A percentile compares a stretch with the other conserved stretches of the same genome.
phyloP scores from a whole-genome alignment of 2,329 filamentous ascomycete genomes.

The Xylariaceae sp. region DNA sequence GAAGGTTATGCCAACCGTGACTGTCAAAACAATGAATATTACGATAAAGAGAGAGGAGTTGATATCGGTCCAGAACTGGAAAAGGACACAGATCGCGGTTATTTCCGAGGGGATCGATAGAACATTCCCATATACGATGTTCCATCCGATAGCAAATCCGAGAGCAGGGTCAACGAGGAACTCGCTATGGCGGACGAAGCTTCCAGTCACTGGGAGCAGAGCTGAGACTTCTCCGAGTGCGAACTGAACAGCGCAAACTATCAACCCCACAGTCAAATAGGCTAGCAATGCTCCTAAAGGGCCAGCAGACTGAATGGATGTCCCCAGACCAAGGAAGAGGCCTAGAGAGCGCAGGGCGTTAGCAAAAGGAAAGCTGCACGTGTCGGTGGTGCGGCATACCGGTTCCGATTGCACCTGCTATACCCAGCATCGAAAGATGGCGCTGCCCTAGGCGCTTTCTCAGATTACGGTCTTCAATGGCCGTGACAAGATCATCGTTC shows the following conservation, averaged over 20 bases:
- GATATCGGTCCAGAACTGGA: slow-evolving; percentile 61
- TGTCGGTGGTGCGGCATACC: not conserved
- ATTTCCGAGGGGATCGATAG: slow-evolving; percentile 58
- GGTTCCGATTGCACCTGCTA: slow-evolving; percentile 45
- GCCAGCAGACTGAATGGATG: slow-evolving; percentile 48
- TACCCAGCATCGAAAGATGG: slow-evolving; percentile 60
- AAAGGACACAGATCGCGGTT: slow-evolving; percentile 58
- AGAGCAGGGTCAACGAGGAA: slow-evolving; percentile 59
- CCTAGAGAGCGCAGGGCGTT: slow-evolving; percentile 37
- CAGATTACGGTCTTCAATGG: slow-evolving; percentile 46
- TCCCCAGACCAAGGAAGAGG: slow-evolving; percentile 56
- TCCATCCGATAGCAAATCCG: slow-evolving; percentile 53
- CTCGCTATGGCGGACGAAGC: slow-evolving; percentile 57
- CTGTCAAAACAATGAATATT: slow-evolving; percentile 48
- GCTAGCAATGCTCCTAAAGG: slow-evolving; percentile 46
- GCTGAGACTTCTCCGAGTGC: slow-evolving; percentile 59
- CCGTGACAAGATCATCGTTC: slow-evolving; percentile 43
- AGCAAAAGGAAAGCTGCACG: not conserved
- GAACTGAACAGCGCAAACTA: slow-evolving; percentile 55
- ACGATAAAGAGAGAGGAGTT: slow-evolving; percentile 49
- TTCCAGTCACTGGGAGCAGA: slow-evolving; percentile 58
- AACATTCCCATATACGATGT: slow-evolving; percentile 52
- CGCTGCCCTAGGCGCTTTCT: slow-evolving; percentile 48
- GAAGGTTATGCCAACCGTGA: slow-evolving; percentile 55
- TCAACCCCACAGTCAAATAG: slow-evolving; percentile 53